A percentile compares a stretch with the other conserved stretches of the same genome.
phyloP scores from a whole-genome alignment of 2,329 filamentous ascomycete species.

The Remersonia thermophila region DNA sequence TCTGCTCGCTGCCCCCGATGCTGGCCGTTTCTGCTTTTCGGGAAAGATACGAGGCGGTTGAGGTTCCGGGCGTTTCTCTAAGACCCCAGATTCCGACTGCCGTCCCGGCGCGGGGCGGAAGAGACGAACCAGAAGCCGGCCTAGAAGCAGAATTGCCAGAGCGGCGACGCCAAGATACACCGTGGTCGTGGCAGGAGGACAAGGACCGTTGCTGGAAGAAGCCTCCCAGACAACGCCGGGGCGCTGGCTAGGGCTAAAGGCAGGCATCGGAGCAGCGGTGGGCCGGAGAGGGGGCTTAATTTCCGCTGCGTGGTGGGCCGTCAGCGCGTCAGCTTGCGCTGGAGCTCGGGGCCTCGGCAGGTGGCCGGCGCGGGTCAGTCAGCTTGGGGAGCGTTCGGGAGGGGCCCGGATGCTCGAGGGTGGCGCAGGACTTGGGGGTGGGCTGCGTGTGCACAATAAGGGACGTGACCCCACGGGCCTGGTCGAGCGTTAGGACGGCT shows the following conservation, averaged over 20 bases:
- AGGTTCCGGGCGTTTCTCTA: background rate
- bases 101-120: background rate
- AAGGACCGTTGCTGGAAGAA: conserved; percentile 2
- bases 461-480: no score
- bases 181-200: conserved; percentile 12
- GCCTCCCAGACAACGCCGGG: conserved; percentile 21
- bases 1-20: no score
- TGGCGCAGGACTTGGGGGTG: no score
- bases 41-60: no score
- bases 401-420: no score
- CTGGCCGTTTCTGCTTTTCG: no score
- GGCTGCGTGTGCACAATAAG: no score
- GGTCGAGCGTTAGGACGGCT: no score
- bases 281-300: conserved; percentile 15
- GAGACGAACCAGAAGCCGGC: conserved; percentile 8
- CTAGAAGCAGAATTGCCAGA: conserved; percentile 25
- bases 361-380: no score
- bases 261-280: conserved; percentile 27
- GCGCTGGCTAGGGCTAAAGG: conserved; percentile 23
- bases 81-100: no score
- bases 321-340: conserved; percentile 7
- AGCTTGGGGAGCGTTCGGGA: conserved; percentile 9
- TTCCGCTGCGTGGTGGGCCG: conserved; percentile 11
- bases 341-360: conserved; percentile 11
- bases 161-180: conserved; percentile 21